phyloP scores from a whole-genome alignment of 2,329 filamentous ascomycete species.

The Lasiodiplodia theobromae region DNA sequence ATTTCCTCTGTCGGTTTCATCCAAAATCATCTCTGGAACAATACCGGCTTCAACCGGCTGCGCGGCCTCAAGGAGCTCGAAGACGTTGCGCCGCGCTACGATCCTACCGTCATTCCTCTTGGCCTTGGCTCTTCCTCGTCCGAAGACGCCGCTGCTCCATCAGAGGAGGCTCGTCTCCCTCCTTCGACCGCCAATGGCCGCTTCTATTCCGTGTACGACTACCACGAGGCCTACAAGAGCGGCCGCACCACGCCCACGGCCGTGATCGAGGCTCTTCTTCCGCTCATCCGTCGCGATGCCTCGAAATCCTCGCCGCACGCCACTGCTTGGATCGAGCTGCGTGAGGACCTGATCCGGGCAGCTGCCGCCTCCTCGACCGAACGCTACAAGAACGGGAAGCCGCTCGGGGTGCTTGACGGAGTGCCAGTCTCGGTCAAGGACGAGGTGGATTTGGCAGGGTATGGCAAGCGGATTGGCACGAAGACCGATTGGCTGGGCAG shows the following conservation, averaged over 20 bases:
- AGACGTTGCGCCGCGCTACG: slow-evolving; percentile 60
- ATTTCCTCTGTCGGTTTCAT: slow-evolving; percentile 67
- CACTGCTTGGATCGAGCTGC: slow-evolving; percentile 74
- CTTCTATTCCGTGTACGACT: slow-evolving; percentile 72
- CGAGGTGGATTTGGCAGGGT: slow-evolving; percentile 75
- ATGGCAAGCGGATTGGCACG: slow-evolving; percentile 71
- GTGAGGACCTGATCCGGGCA: slow-evolving; percentile 67
- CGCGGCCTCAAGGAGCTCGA: slow-evolving; percentile 63
- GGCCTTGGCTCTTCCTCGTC: slow-evolving; percentile 7
- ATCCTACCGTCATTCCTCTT: slow-evolving; percentile 64
- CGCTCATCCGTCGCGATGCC: slow-evolving; percentile 69
- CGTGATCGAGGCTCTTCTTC: slow-evolving; percentile 74
- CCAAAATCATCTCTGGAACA: slow-evolving; percentile 72
- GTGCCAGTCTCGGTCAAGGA: slow-evolving; percentile 87
- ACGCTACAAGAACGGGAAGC: slow-evolving; percentile 71
- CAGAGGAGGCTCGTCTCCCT: slow-evolving; percentile 2
- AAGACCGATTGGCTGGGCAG: slow-evolving; percentile 62
- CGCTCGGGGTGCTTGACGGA: slow-evolving; percentile 76
- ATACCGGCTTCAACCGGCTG: slow-evolving; percentile 70
- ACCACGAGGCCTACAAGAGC: slow-evolving; percentile 75
- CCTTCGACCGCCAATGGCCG: slow-evolving; percentile 34
- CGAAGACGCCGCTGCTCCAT: not conserved
- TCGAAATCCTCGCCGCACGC: slow-evolving; percentile 67
- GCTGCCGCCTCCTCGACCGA: slow-evolving; percentile 77
- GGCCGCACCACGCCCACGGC: slow-evolving; percentile 74